A percentile compares a stretch with the other conserved stretches of the same genome.
Conservation (phyloP, 495 filamentous ascomycete species). For the Penicillium subrubescens region DNA sequence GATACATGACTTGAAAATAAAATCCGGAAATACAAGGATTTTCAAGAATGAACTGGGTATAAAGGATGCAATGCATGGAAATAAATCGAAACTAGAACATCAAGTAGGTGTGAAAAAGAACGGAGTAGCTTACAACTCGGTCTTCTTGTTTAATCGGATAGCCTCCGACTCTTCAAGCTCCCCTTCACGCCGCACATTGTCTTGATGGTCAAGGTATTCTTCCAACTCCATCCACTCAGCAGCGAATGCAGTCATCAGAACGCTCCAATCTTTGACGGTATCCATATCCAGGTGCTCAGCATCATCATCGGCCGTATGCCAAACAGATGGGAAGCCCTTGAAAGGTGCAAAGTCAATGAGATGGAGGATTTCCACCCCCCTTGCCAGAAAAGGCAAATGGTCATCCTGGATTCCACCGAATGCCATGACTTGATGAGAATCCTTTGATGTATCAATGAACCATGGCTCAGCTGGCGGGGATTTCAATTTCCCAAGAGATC, state of each 20-base stretch:
- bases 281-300: slow-evolving; percentile 81
- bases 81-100: not conserved
- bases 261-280: slow-evolving; percentile 86
- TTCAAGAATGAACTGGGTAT: slow-evolving; percentile 14
- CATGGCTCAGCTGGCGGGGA: slow-evolving; percentile 42
- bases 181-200: not conserved
- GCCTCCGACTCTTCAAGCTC: slow-evolving; percentile 22
- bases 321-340: slow-evolving; percentile 72
- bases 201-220: slow-evolving; percentile 41
- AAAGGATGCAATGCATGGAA: slow-evolving; percentile 10
- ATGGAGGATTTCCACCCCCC: slow-evolving; percentile 87
- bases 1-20: not conserved
- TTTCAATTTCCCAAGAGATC: slow-evolving; percentile 55
- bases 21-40: not conserved
- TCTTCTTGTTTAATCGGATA: slow-evolving; percentile 34
- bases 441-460: slow-evolving; percentile 59
- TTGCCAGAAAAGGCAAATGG: slow-evolving; percentile 81
- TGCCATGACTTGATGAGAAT: slow-evolving; percentile 43
- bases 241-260: slow-evolving; percentile 78
- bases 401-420: slow-evolving; percentile 73
- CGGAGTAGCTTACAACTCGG: slow-evolving; percentile 49
- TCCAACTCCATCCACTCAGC: slow-evolving; percentile 95
- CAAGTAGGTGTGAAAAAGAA: slow-evolving; percentile 4
- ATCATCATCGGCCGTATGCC: slow-evolving; percentile 86
- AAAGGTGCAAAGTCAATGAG: slow-evolving; percentile 68